Evolutionary conservation across 352 stramenopile genomes (phyloP).

Genomic region (Blastocystis hominis): DNA sequence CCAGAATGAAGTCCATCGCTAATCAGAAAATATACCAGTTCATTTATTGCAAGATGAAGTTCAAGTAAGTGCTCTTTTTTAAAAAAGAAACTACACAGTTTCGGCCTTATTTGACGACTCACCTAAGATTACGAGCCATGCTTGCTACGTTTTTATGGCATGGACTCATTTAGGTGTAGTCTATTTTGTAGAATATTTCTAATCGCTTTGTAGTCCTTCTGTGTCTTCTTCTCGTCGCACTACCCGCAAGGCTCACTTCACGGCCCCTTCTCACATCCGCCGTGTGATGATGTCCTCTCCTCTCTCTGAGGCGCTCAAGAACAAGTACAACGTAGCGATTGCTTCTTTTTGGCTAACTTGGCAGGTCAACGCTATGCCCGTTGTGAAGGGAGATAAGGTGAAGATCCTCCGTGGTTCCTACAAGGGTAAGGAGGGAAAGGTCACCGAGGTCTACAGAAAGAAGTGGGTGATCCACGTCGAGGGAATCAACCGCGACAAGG

Average conservation of each 20-base stretch:
- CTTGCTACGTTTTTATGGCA: not conserved
- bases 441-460: conserved; percentile 91
- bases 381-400: conserved; percentile 98
- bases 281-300: conserved; percentile 90
- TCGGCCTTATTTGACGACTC: not conserved
- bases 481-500: conserved; percentile 93
- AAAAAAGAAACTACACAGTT: not conserved
- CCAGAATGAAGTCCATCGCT: not conserved
- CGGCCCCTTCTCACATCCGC: conserved; percentile 84
- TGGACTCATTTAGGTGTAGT: not conserved
- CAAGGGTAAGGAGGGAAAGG: conserved; percentile 93
- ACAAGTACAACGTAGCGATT: conserved; percentile 86
- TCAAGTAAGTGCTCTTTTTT: conserved; percentile 8
- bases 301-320: conserved; percentile 96
- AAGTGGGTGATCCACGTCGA: conserved; percentile 99
- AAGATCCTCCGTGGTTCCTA: conserved; percentile 88
- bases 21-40: conserved; percentile 53
- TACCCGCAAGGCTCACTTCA: conserved; percentile 97
- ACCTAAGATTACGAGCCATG: not conserved
- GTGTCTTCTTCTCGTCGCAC: conserved; percentile 85
- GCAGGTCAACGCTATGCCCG: conserved; percentile 86
- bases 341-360: not conserved
- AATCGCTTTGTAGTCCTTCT: conserved; percentile 56
- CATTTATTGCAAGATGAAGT: conserved; percentile 47
- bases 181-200: not conserved